Percentiles rank a stretch among this genome's conserved stretches.
Conservation (phyloP, 1,139 yeast species). For the Pichia sp. region DNA sequence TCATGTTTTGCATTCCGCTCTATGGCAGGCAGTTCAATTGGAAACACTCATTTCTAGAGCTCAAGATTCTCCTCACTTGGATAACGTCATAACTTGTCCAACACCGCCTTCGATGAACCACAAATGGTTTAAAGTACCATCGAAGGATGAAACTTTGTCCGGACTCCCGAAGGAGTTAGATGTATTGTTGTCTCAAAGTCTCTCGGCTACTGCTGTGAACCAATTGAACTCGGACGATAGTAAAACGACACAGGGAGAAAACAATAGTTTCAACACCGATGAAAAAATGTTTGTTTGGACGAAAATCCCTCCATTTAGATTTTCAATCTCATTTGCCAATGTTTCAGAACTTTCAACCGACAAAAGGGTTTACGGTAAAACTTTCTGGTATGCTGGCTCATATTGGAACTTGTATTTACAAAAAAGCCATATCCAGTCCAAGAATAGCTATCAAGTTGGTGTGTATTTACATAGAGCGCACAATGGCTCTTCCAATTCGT, state of each 20-base stretch:
- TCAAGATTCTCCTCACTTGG: slow-evolving; percentile 26
- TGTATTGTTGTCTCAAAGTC: slow-evolving; percentile 12
- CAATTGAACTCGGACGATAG: slow-evolving; percentile 18
- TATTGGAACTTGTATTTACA: slow-evolving; percentile 53
- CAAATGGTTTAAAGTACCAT: slow-evolving; percentile 37
- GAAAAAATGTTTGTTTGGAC: slow-evolving; percentile 35
- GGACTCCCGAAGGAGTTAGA: slow-evolving; percentile 33
- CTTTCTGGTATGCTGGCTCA: slow-evolving; percentile 55
- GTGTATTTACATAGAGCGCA: slow-evolving; percentile 49
- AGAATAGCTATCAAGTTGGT: slow-evolving; percentile 46
- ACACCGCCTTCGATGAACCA: slow-evolving; percentile 26
- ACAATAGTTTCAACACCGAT: not conserved
- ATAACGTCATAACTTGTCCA: slow-evolving; percentile 23
- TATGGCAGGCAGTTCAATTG: slow-evolving; percentile 44
- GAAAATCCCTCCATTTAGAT: slow-evolving; percentile 48
- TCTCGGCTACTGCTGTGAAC: slow-evolving; percentile 9
- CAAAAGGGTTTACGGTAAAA: slow-evolving; percentile 45
- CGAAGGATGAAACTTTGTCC: slow-evolving; percentile 39
- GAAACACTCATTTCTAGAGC: slow-evolving; percentile 35
- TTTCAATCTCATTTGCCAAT: slow-evolving; percentile 47
- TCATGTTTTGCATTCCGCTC: slow-evolving; percentile 39
- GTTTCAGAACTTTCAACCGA: slow-evolving; percentile 42
- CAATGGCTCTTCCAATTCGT: slow-evolving; percentile 30
- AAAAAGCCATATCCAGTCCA: slow-evolving; percentile 37
- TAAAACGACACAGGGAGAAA: slow-evolving; percentile 25